A percentile compares a stretch with the other conserved stretches of the same genome.
Conservation (phyloP, 225 moss, liverwort and hornwort species). For the Pleurozium schreberi region DNA sequence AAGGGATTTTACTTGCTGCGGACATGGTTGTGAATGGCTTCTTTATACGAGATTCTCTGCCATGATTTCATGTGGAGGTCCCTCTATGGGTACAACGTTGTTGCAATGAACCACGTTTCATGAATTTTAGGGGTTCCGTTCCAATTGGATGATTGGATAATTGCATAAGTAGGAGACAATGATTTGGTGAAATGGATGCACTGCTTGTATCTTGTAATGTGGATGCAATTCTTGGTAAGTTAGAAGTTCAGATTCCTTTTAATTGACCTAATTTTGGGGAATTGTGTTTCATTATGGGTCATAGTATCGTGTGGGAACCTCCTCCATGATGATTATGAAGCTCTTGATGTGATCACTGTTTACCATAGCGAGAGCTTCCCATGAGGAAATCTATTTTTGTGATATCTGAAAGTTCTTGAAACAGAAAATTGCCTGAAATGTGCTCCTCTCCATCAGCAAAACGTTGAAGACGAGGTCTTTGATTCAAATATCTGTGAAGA, state of each 20-base stretch:
- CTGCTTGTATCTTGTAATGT: neutral
- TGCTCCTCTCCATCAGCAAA: neutral
- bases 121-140: neutral
- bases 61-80: neutral
- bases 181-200: neutral
- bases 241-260: neutral
- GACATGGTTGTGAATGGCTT: constrained; percentile 72
- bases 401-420: neutral
- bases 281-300: neutral
- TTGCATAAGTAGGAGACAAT: neutral
- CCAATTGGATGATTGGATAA: neutral
- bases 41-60: constrained; percentile 4
- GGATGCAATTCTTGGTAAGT: neutral
- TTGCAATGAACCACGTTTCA: neutral
- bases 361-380: neutral
- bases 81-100: neutral
- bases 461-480: neutral
- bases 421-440: neutral
- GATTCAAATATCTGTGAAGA: neutral
- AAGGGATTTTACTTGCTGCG: constrained; percentile 11
- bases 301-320: neutral
- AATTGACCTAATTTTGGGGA: neutral
- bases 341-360: neutral
- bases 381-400: neutral
- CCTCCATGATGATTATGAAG: neutral